Percentiles rank a stretch among this genome's conserved stretches.
These are phyloP conservation scores for Candida tropicalis DNA, from an alignment of 1,139 yeast genomes.

Conservation along the genomic window DNA sequence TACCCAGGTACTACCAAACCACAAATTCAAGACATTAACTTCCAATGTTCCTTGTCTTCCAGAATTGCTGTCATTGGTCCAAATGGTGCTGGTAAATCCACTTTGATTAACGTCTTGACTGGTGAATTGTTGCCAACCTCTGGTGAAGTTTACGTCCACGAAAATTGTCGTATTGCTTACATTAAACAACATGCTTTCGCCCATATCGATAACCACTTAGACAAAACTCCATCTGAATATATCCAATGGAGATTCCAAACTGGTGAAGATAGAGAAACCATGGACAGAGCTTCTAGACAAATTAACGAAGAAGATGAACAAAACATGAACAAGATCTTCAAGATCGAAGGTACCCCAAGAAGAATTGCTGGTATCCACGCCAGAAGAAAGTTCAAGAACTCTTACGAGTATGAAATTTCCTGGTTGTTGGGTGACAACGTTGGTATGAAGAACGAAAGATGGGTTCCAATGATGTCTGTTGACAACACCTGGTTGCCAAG, in stretches of 20 bases:
- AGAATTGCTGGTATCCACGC: slow-evolving; percentile 94
- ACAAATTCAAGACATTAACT: slow-evolving; percentile 84
- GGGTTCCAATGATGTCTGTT: slow-evolving; percentile 99
- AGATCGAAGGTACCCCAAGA: slow-evolving; percentile 98
- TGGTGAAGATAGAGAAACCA: slow-evolving; percentile 99
- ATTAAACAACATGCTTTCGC: slow-evolving; percentile 99
- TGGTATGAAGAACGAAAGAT: slow-evolving; percentile 98
- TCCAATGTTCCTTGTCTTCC: slow-evolving; percentile 98
- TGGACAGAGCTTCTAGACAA: slow-evolving; percentile 99
- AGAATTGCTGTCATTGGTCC: slow-evolving; percentile 99
- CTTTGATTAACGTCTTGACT: slow-evolving; percentile 96
- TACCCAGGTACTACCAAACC: slow-evolving; percentile 98
- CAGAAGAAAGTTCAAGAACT: slow-evolving; percentile 99
- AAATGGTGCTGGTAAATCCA: slow-evolving; percentile 99
- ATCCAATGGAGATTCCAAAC: slow-evolving; percentile 99
- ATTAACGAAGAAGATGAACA: slow-evolving; percentile 96
- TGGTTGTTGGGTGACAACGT: slow-evolving; percentile 96
- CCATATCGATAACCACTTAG: slow-evolving; percentile 97
- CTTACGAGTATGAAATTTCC: slow-evolving; percentile 98
- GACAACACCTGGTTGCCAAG: slow-evolving; percentile 99
- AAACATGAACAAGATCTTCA: slow-evolving; percentile 99
- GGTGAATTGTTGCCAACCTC: slow-evolving; percentile 98
- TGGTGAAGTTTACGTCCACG: slow-evolving; percentile 99
- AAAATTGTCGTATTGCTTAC: slow-evolving; percentile 99
- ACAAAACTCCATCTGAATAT: slow-evolving; percentile 99